phyloP scores from a whole-genome alignment of 2,329 filamentous ascomycete species.

The Phyllosticta paracitricarpa region DNA sequence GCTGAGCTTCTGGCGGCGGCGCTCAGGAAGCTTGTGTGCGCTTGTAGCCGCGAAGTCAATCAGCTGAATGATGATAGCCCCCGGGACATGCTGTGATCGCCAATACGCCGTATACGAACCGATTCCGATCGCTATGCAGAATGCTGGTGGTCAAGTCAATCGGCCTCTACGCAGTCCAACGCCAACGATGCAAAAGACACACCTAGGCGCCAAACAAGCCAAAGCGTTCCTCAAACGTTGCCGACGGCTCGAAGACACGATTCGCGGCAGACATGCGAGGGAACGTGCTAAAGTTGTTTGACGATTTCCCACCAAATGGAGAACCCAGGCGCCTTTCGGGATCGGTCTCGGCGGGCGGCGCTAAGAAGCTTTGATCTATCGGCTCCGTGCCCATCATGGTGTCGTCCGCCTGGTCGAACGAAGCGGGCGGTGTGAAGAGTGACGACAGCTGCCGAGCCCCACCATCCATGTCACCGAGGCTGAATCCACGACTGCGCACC shows the following conservation, averaged over 20 bases:
- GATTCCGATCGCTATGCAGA: constrained; percentile 9
- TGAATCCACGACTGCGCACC: constrained; percentile 52
- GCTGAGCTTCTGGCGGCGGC: not conserved
- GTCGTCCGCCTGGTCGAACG: constrained; percentile 21
- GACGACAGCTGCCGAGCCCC: constrained; percentile 42
- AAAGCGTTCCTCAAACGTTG: constrained; percentile 31
- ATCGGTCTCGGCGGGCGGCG: constrained; percentile 23
- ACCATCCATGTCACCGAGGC: constrained; percentile 45
- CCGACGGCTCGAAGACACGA: constrained; percentile 27
- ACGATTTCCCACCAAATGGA: constrained; percentile 34
- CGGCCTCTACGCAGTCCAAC: constrained; percentile 8
- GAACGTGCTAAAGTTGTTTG: constrained; percentile 35
- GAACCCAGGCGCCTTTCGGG: constrained; percentile 37
- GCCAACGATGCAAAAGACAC: constrained; percentile 5
- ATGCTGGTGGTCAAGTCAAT: constrained; percentile 1
- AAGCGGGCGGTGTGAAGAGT: constrained; percentile 42
- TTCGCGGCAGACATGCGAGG: constrained; percentile 30
- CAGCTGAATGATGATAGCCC: not conserved
- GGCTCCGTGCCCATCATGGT: constrained; percentile 21
- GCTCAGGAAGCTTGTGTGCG: not conserved
- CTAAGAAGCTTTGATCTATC: constrained; percentile 13
- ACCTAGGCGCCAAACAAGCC: constrained; percentile 10
- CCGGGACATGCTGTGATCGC: not conserved
- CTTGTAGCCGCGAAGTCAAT: not conserved
- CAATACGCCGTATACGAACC: constrained; percentile 5